Evolutionary conservation across 2,329 filamentous ascomycete genomes (phyloP), one percentile per base, ranked within the genome.

Genomic region (Aspergillus arachidicola): DNA sequence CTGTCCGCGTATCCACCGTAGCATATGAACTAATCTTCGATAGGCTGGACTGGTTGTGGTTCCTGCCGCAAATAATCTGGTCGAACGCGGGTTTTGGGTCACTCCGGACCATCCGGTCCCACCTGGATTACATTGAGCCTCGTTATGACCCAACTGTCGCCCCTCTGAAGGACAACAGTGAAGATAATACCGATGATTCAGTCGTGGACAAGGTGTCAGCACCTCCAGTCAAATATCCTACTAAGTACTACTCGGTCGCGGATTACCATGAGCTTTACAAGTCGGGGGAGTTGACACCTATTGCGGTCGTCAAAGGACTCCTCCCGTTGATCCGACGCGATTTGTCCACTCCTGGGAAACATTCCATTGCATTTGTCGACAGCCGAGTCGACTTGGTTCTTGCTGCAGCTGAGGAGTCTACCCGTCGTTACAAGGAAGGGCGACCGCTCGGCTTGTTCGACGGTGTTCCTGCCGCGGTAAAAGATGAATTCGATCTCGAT

Each of bases 401-500:
- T 3, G 82, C 83, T 41, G 88, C 90, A 0, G 91, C 91, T 0
- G 82, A 82, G 68, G 88, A 84, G 9, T 93, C 91, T 1, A 89
- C 91, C 0, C 81, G 84, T 70, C 83, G 91, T 28, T 94, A 89
- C 76, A 84, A 84, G 56, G 80, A 82, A 11, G 89, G 89, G 0
- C 83, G 83, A 65, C 84, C 87, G 1, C 76, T 91, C 10, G 83
- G 90, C n/a, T 75, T 90, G 11, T 80, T 94, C 3, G 91, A 94
- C 70, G 92, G 92, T 11, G 87, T 94, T 1, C 92, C 91, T 0
- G 84, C 93, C 45, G 89, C 88, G 1, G 86, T 93, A 70, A 94
- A 94, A 78, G 91, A 93, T 70, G 91, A 94, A 69, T 83, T 87
- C 23, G 82, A 88, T 64, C 82, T 91, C 30, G 81, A 86, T 69